A percentile compares a stretch with the other conserved stretches of the same genome.
Evolutionary conservation across 108 stramenopile genomes (phyloP).

Genomic region (Pseudonitzschia pungens): DNA sequence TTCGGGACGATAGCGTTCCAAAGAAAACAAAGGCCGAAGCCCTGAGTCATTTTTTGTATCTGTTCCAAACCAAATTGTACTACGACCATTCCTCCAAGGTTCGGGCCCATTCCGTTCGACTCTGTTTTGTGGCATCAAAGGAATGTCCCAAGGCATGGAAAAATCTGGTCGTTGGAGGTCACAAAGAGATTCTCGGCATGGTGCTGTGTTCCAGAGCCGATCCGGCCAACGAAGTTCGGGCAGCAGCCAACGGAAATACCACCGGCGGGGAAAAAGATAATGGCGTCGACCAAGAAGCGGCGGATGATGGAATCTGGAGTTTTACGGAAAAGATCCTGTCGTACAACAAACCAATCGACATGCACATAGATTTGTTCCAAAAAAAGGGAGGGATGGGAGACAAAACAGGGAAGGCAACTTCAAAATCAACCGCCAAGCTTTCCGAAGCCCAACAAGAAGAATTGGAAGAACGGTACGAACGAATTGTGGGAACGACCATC

Average conservation of each 20-base stretch:
- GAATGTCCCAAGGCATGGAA: slow-evolving; percentile 50
- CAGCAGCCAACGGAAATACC: slow-evolving; percentile 17
- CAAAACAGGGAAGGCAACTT: not conserved
- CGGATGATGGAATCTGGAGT: slow-evolving; percentile 36
- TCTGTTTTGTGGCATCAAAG: slow-evolving; percentile 19
- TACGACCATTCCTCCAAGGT: slow-evolving; percentile 48
- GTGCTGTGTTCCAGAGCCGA: slow-evolving; percentile 36
- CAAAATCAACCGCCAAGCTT: not conserved
- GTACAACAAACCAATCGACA: slow-evolving; percentile 37
- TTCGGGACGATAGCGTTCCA: slow-evolving; percentile 12
- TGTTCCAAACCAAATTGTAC: slow-evolving; percentile 44
- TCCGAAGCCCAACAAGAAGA: slow-evolving; percentile 59
- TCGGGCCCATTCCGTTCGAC: slow-evolving; percentile 37
- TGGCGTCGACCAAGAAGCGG: not conserved
- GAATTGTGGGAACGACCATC: slow-evolving; percentile 48
- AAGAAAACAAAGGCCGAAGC: slow-evolving; percentile 45
- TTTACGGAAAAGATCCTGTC: slow-evolving; percentile 43
- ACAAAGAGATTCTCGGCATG: slow-evolving; percentile 42
- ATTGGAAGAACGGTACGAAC: slow-evolving; percentile 75
- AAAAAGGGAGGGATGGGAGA: slow-evolving; percentile 21
- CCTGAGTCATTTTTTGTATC: slow-evolving; percentile 42
- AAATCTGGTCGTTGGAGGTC: not conserved
- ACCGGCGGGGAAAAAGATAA: not conserved
- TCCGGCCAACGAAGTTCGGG: slow-evolving; percentile 39
- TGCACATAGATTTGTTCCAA: slow-evolving; percentile 48